Base-by-base conservation (phyloP, 2,329 filamentous ascomycete genomes). In the Ceratocystis harringtonii region DNA sequence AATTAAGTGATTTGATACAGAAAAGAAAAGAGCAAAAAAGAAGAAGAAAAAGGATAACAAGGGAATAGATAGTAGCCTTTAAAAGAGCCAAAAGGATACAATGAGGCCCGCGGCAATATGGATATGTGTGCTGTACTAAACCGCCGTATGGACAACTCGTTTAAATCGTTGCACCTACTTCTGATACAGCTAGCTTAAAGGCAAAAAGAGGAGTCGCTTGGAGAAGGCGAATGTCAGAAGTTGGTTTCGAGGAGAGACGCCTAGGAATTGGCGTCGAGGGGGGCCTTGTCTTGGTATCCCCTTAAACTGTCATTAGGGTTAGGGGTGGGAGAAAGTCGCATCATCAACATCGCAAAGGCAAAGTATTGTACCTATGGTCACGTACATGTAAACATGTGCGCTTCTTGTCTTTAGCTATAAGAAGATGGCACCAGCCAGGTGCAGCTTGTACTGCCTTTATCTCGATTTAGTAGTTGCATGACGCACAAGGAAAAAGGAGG, bases 241-340 rank as follows among this genome's bases (percentile, higher is more conserved):
- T 64, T 60, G 52, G 63, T 64, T 64, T 64, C 63, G 63, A 64
- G 52, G 41, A 64, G 41, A 64, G 52, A 58, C 44, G 45, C 61
- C n/a, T 48, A 4, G 41, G 61, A 50, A 25, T 17, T 55, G 22
- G 50, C 25, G 5, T 25, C 19, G 50, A 32, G 8, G 5, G 52
- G 25, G 28, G 52, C 28, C 28, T 5, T 3, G 22, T 8, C 48
- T 10, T 22, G n/a, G 15, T 10, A 52, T 22, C 19, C 48, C 48
- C 48, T 52, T 25, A n/a, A 28, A 8, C 1, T 22, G 22, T 6
- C 10, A 5, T 32, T 58, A 58, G 52, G 52, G 52, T 58, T 58
- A 58, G 52, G 52, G 52, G 7, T 1, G 7, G 12, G n/a, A 7
- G 5, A 5, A 32, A 41, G 36, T 41, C 36, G 36, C 15, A n/a